Evolutionary conservation across 2,329 filamentous ascomycete genomes (phyloP), one percentile per base, ranked within the genome.

Genomic region (Pleurostoma richardsiae): DNA sequence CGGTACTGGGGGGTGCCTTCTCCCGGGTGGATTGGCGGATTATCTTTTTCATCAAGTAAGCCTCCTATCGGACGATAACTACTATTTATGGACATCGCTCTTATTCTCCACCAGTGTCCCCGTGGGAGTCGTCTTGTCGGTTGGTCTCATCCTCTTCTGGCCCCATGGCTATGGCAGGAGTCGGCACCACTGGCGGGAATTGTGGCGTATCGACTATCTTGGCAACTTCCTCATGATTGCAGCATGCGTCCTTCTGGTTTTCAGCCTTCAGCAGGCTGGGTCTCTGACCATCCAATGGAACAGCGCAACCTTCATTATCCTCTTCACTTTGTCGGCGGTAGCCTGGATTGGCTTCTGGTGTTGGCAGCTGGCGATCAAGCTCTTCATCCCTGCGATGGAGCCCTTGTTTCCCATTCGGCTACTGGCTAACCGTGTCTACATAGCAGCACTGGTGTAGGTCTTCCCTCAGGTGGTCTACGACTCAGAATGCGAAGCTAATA

Each of bases 11-110:
- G 4, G 80, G 80, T 2, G 64, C 72, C 3, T 75, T 84, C 27
- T 73, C 77, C 1, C 67, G n/a, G 62, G 69, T 71, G 19, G 70
- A 67, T 40, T 84, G 80, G 80, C 68, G 75, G 43, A 80, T 78
- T 68, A 69, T 83, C 38, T 83, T 83, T 59, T 77, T 77, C 59
- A 75, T 83, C 59, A 84, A 84, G 78, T 82, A 62, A 41, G 72
- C 53, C 6, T 8, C 10, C 27, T 5, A 19, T 3, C 29, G 29
- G 10, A 29, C 8, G 26, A 6, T 49, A 19, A 19, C 19, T 19
- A 19, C 19, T 19, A 19, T 19, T 19, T 19, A 19, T 19, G 19
- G 19, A 19, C 19, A 19, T 10, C 10, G 39, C 10, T 5, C 5
- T 29, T 7, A 5, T 19, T 43, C 27, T 48, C 59, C 46, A 57